phyloP scores from a whole-genome alignment of 108 stramenopile genomes.

The Aureococcus anophagefferens region DNA sequence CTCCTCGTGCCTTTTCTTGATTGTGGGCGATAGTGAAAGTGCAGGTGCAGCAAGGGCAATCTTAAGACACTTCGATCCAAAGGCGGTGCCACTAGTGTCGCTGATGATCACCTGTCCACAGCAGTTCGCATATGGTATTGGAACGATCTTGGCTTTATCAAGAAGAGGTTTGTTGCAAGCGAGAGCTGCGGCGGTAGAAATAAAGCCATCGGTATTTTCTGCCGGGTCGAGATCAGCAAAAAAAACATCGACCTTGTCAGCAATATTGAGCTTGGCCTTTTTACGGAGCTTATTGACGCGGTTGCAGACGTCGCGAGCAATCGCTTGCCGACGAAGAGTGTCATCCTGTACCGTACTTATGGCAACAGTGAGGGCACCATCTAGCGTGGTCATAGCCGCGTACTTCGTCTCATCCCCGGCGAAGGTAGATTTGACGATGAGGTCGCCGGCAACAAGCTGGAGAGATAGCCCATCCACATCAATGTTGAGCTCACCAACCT shows the following conservation, averaged over 20 bases:
- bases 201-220: too few species aligned
- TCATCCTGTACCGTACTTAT: conserved; percentile 91
- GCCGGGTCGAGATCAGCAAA: conserved; percentile 52
- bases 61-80: too few species aligned
- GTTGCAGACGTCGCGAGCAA: conserved; percentile 85
- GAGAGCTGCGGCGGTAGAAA: neutral
- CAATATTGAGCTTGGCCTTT: conserved; percentile 67
- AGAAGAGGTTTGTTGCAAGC: neutral
- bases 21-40: too few species aligned
- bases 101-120: too few species aligned
- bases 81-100: too few species aligned
- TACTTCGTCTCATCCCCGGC: conserved; percentile 79
- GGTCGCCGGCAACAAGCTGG: conserved; percentile 61
- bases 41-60: too few species aligned
- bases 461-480: conserved; percentile 62
- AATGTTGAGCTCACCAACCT: conserved; percentile 48
- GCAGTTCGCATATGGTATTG: neutral
- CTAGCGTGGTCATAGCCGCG: conserved; percentile 66
- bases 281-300: conserved; percentile 94
- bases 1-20: too few species aligned
- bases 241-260: conserved; percentile 80
- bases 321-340: conserved; percentile 72
- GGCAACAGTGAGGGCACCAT: conserved; percentile 83
- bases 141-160: neutral
- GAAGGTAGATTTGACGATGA: conserved; percentile 77